Evolutionary conservation across 148 eudicot genomes (phyloP), one percentile per base, ranked within the genome.

Genomic region (Silene conica): DNA sequence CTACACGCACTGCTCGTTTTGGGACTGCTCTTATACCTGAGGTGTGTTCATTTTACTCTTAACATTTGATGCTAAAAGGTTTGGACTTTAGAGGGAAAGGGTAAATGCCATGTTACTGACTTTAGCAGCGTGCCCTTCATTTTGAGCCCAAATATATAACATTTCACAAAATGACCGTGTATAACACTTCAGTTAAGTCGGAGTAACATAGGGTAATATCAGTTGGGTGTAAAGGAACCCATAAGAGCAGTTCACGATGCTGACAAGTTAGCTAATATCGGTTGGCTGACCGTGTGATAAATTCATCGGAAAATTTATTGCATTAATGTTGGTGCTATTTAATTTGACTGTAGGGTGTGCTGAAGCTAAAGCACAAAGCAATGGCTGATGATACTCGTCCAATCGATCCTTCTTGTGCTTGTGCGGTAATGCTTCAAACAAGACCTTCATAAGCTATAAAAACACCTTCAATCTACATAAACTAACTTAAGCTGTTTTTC

Each of bases 1-100:
- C 97, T 74, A 93, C 98, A 18, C 92, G 97, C 67, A 91, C 98
- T 68, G 98, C 92, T 82, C 91, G 98, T 64, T 93, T 93, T 81
- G 98, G 97, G 73, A 87, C 98, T 43, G 97, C 98, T 74, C 89
- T 93, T 73, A 82, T 91, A 65, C 98, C 95, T 69, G 90, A 91
- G 95, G 94, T 89, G 59, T 46, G 69, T 15, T 46, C 52, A 43
- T 11, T 63, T 65, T 28, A 20, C 61, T 43, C 34, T 73, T 72
- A 2, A 13, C 21, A 25, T 13, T 25, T 16, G 11, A 63, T 50
- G 4, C 16, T 62, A 15, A 5, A 22, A 23, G 26, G n/a, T n/a
- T n/a, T n/a, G n/a, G n/a, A n/a, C n/a, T 43, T 6, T 61, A 7
- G 12, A 43, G 69, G 57, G 22, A 14, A 46, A 45, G 34, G 2